Percentiles rank a stretch among this genome's conserved stretches.
Evolutionary conservation across 352 stramenopile species (phyloP).

Genomic region (Globisporangium carolinianum): DNA sequence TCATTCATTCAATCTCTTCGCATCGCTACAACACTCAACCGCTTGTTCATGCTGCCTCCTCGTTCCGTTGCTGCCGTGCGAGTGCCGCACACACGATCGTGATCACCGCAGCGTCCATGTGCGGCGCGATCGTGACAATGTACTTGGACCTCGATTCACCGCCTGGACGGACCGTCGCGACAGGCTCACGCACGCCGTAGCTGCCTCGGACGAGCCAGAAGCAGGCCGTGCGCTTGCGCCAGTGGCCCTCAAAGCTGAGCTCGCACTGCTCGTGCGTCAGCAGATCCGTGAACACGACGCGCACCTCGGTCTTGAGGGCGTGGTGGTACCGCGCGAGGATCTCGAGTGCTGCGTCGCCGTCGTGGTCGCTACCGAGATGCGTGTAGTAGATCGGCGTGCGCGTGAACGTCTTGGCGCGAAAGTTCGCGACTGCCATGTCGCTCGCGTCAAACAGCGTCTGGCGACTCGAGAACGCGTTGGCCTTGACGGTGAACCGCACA

Average conservation of each 20-base stretch:
- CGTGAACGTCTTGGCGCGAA: background rate
- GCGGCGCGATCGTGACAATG: slow-evolving; percentile 18
- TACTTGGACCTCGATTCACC: slow-evolving; percentile 2
- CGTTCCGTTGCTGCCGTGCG: background rate
- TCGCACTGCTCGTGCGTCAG: background rate
- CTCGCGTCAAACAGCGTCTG: background rate
- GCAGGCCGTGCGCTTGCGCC: background rate
- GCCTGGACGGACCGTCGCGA: background rate
- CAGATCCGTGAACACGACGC: background rate
- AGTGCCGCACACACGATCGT: slow-evolving; percentile 20
- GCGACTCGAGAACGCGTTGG: background rate
- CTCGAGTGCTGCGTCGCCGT: background rate
- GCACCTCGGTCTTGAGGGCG: background rate
- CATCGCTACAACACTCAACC: too few relatives aligned
- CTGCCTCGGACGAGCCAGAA: slow-evolving; percentile 3
- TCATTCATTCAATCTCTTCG: too few relatives aligned
- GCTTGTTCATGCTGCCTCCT: background rate
- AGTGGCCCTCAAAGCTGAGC: slow-evolving; percentile 3
- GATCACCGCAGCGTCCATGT: slow-evolving; percentile 24
- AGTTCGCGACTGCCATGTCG: background rate
- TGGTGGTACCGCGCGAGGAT: background rate
- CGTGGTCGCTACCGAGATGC: background rate
- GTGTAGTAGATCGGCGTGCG: background rate
- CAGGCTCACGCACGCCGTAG: background rate
- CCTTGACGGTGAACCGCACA: background rate